Percentiles rank a stretch among this genome's conserved stretches.
Evolutionary conservation across 805 yeast species (phyloP).

Genomic region (Candida piceae): DNA sequence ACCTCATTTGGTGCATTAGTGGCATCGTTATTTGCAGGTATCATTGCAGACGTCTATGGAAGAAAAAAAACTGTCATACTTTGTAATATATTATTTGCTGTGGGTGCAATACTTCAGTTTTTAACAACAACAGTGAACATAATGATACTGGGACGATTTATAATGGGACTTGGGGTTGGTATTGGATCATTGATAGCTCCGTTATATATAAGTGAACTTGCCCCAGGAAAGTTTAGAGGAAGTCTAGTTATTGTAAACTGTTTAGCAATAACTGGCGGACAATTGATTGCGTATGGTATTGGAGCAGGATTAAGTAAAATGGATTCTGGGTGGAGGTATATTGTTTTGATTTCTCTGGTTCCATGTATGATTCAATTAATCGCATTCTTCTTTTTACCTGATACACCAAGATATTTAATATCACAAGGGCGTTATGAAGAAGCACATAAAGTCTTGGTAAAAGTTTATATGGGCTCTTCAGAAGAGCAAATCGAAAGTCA

Average conservation of each 20-base stretch:
- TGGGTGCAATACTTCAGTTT: slow-evolving; percentile 45
- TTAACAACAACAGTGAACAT: slow-evolving; percentile 39
- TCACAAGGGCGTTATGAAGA: slow-evolving; percentile 58
- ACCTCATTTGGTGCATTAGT: slow-evolving; percentile 52
- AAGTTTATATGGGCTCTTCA: slow-evolving; percentile 58
- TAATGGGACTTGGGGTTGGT: slow-evolving; percentile 54
- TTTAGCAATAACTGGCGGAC: slow-evolving; percentile 54
- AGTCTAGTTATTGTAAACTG: slow-evolving; percentile 48
- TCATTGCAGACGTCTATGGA: slow-evolving; percentile 44
- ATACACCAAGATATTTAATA: slow-evolving; percentile 88
- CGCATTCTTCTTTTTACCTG: slow-evolving; percentile 83
- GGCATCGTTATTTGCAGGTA: slow-evolving; percentile 46
- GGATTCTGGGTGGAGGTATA: slow-evolving; percentile 85
- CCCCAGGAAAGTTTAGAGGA: slow-evolving; percentile 50
- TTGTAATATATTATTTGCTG: slow-evolving; percentile 42
- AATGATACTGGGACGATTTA: slow-evolving; percentile 49
- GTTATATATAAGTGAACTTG: slow-evolving; percentile 47
- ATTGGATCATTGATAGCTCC: slow-evolving; percentile 52
- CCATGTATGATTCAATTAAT: slow-evolving; percentile 78
- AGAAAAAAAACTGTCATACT: slow-evolving; percentile 41
- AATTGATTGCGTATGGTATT: slow-evolving; percentile 51
- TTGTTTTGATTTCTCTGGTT: slow-evolving; percentile 85
- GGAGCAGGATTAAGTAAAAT: slow-evolving; percentile 81
- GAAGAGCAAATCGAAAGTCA: slow-evolving; percentile 61
- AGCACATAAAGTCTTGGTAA: slow-evolving; percentile 63